phyloP scores from a whole-genome alignment of 2,329 filamentous ascomycete species.

The Elsinoe ampelina region DNA sequence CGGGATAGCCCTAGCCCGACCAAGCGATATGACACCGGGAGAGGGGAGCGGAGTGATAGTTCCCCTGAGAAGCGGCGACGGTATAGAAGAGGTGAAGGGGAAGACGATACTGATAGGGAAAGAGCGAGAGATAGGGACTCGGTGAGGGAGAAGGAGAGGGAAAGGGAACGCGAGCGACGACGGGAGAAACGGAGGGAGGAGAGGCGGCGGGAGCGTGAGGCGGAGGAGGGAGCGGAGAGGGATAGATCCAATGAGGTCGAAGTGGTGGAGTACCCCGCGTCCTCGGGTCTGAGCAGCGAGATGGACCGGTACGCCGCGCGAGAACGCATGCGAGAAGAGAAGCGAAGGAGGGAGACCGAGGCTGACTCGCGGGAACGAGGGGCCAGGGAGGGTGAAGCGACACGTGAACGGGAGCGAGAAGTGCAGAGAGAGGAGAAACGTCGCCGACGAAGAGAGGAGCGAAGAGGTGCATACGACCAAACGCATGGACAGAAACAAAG shows the following conservation, averaged over 20 bases:
- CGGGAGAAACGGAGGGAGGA: neutral
- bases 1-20: slow-evolving; percentile 6
- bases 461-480: slow-evolving; percentile 19
- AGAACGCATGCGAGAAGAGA: slow-evolving; percentile 15
- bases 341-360: slow-evolving; percentile 19
- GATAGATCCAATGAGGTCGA: slow-evolving; percentile 26
- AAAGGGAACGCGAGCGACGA: slow-evolving; percentile 12
- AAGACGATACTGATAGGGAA: slow-evolving; percentile 20
- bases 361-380: slow-evolving; percentile 20
- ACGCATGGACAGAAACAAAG: slow-evolving; percentile 19
- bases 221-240: slow-evolving; percentile 21
- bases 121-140: slow-evolving; percentile 24
- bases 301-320: slow-evolving; percentile 7
- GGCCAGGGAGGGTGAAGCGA: neutral
- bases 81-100: slow-evolving; percentile 13
- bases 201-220: slow-evolving; percentile 12
- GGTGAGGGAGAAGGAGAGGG: slow-evolving; percentile 22
- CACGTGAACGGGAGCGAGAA: neutral
- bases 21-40: neutral
- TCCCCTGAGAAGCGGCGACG: slow-evolving; percentile 27
- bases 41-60: slow-evolving; percentile 21
- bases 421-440: slow-evolving; percentile 17
- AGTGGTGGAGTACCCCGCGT: slow-evolving; percentile 8
- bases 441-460: slow-evolving; percentile 18
- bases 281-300: neutral